Evolutionary conservation across 768 basidiomycete species (phyloP).

Genomic region (Kwoniella europaea): DNA sequence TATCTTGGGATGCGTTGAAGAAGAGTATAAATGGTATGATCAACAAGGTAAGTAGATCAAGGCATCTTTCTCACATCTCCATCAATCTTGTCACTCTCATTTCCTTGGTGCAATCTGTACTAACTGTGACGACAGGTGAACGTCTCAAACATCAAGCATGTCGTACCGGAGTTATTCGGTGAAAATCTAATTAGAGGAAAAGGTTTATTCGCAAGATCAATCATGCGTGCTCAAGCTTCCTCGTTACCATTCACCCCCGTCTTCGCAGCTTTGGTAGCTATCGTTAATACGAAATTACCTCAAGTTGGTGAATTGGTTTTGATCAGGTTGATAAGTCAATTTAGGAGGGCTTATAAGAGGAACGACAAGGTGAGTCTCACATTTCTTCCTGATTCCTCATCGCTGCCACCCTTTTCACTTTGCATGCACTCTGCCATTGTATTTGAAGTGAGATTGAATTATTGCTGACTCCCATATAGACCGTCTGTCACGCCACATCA

Average conservation of each 20-base stretch:
- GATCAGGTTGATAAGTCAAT: constrained; percentile 89
- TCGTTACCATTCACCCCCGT: constrained; percentile 98
- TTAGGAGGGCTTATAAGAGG: constrained; percentile 89
- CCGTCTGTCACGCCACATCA: constrained; percentile 88
- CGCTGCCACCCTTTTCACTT: background rate
- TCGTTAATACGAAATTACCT: constrained; percentile 96
- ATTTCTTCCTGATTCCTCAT: background rate
- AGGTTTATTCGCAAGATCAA: constrained; percentile 86
- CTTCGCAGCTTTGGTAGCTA: constrained; percentile 89
- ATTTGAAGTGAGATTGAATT: background rate
- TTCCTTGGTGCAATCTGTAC: background rate
- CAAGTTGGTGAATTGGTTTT: constrained; percentile 92
- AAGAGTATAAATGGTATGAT: constrained; percentile 99
- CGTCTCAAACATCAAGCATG: constrained; percentile 90
- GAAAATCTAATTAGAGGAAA: constrained; percentile 94
- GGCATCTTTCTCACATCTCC: background rate
- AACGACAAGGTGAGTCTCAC: constrained; percentile 87
- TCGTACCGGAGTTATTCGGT: constrained; percentile 85
- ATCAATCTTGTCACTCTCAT: background rate
- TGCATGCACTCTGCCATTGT: background rate
- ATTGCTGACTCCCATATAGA: constrained; percentile 62
- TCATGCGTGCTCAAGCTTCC: constrained; percentile 97
- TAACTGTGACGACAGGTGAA: constrained; percentile 66
- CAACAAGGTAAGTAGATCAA: constrained; percentile 68
- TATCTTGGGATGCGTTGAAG: constrained; percentile 96